phyloP scores from a whole-genome alignment of 202 grass and related monocot genomes.

The Setaria viridis region DNA sequence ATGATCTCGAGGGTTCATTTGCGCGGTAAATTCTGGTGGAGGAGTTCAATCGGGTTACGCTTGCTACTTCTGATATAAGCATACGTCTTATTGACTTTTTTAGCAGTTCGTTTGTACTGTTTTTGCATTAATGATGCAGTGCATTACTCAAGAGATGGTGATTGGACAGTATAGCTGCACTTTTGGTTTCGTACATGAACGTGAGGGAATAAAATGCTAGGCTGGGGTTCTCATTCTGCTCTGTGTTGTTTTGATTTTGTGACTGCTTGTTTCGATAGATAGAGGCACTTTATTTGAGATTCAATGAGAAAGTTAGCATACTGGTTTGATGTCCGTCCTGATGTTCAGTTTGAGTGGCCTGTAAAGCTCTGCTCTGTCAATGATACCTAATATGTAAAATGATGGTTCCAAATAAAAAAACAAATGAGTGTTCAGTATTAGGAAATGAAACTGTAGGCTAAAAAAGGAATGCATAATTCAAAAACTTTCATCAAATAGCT shows the following conservation, averaged over 20 bases:
- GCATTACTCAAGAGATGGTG: constrained; percentile 42
- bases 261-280: not conserved
- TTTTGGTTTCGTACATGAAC: constrained; percentile 7
- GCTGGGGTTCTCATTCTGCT: constrained; percentile 5
- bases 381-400: constrained; percentile 30
- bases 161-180: not conserved
- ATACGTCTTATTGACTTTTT: constrained; percentile 33
- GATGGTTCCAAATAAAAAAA: not conserved
- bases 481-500: not conserved
- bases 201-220: not conserved
- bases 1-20: constrained; percentile 27
- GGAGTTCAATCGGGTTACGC: constrained; percentile 19
- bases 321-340: not conserved
- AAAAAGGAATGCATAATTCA: not conserved
- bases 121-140: constrained; percentile 34
- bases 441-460: not conserved
- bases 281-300: constrained; percentile 17
- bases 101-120: constrained; percentile 32
- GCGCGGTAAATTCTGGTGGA: constrained; percentile 18
- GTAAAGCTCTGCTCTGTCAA: not conserved
- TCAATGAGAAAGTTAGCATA: constrained; percentile 8
- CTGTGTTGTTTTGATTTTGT: not conserved
- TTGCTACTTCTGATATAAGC: constrained; percentile 22
- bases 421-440: constrained; percentile 11
- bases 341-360: constrained; percentile 16